These are phyloP conservation scores for Penicillium sp. DNA, from an alignment of 2,329 filamentous ascomycete species.

Conservation along the genomic window DNA sequence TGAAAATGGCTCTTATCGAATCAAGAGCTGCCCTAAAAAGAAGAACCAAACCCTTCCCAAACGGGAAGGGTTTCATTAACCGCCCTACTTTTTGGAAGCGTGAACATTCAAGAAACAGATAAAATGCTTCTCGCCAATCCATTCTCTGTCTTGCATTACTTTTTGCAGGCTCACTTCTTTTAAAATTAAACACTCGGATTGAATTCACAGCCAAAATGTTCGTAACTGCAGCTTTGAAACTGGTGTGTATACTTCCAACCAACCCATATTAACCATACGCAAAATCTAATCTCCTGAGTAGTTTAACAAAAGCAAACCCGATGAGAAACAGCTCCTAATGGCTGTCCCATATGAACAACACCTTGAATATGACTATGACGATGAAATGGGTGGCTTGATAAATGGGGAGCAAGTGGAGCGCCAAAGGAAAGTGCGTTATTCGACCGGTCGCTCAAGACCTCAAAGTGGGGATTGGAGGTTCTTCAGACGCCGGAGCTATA, in stretches of 20 bases:
- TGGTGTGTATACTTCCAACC: not conserved
- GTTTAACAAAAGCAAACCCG: not conserved
- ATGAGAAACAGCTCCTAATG: not conserved
- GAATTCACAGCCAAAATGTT: not conserved
- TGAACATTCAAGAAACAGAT: not conserved
- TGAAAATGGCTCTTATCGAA: not conserved
- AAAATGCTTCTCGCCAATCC: not conserved
- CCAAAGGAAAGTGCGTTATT: not conserved
- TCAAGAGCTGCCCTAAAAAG: not conserved
- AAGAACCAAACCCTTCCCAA: not conserved
- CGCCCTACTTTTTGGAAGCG: not conserved
- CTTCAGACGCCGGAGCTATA: not conserved
- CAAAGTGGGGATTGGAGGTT: not conserved
- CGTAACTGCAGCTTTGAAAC: not conserved
- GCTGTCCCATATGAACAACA: not conserved
- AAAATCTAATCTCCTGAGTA: not conserved
- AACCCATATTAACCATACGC: not conserved
- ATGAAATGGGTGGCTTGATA: not conserved
- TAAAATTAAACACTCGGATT: not conserved
- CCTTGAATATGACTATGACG: not conserved
- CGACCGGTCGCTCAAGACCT: not conserved
- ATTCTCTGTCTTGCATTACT: not conserved
- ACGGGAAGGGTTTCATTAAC: not conserved
- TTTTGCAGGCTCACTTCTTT: not conserved
- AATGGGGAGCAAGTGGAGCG: not conserved